Base-by-base conservation (phyloP, 306 rosid genomes). In the Sindora glabra region DNA sequence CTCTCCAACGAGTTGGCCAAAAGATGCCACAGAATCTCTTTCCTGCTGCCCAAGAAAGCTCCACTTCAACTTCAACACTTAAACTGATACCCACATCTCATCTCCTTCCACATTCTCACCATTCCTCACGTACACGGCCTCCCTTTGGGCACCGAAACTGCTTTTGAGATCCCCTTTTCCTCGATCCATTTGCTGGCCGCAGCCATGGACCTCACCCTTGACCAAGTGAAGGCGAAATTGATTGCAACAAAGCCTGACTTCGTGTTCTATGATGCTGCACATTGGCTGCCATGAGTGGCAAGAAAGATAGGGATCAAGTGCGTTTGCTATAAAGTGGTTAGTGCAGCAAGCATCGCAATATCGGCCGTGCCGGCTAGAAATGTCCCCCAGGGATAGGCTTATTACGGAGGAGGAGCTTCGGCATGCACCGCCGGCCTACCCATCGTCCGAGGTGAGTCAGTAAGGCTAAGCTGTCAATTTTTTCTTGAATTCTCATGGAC, bases 1-100 rank as follows among this genome's bases (percentile, higher is more conserved):
- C 76, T 84, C 7, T 23, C 83, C 2, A 84, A 81, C 62, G 71
- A 84, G 56, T 62, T 84, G 3, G 87, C 85, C 22, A 45, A 75
- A 10, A 71, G 73, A 36, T 81, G 81, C 46, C 77, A 78, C 15
- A 34, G 2, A 54, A 27, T 73, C 71, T 39, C 79, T 1, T 54
- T 59, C 39, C n/a, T 84, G 23, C 23, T 68, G 0, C 85, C 91
- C 16, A 26, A 39, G 0, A 85, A 81, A 44, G 77, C 76, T 3
- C 48, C 4, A 1, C 17, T 39, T 25, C 71, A 60, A 9, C 47
- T 81, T 1, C 56, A 69, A 3, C 65, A 71, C 34, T 69, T 69
- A 0, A 72, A 69, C 18, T 69, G 6, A 22, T 39, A 66, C 44
- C 73, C 83, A 0, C 5, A 66, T 42, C 87, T 84, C 54, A 68